Conservation (phyloP, 1,139 yeast species). For the Debaryomyces fabryi region DNA sequence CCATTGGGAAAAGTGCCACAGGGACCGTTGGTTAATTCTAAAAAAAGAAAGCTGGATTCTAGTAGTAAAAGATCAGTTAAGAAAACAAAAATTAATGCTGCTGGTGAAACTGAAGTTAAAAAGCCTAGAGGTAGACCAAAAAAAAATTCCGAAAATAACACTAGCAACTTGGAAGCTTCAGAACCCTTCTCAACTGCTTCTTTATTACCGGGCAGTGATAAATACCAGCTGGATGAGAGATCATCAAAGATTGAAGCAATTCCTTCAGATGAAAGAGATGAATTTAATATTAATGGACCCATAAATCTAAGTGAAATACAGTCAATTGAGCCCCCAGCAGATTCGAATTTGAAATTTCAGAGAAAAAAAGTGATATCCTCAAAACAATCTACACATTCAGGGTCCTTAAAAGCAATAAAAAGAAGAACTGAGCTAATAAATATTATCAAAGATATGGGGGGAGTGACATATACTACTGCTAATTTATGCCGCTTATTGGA, state of each 20-base stretch:
- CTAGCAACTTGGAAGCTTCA: background rate
- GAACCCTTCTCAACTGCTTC: background rate
- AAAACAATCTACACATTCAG: slow-evolving; percentile 5
- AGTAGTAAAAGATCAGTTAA: slow-evolving; percentile 11
- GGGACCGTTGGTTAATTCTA: slow-evolving; percentile 22
- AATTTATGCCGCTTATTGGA: slow-evolving; percentile 42
- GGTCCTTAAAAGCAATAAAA: slow-evolving; percentile 28
- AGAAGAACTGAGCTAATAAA: slow-evolving; percentile 40
- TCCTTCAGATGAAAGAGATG: slow-evolving; percentile 3
- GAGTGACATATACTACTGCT: slow-evolving; percentile 42
- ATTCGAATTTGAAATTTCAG: slow-evolving; percentile 1
- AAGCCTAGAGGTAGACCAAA: slow-evolving; percentile 11
- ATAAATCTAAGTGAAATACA: slow-evolving; percentile 1
- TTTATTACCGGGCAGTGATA: background rate
- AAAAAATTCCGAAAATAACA: background rate
- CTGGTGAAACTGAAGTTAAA: slow-evolving; percentile 8
- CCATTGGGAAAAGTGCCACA: slow-evolving; percentile 31
- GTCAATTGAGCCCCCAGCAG: background rate
- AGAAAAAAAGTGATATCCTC: slow-evolving; percentile 6
- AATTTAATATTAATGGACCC: background rate
- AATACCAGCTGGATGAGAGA: background rate
- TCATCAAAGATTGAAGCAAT: background rate
- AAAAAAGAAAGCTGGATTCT: slow-evolving; percentile 20
- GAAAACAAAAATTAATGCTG: slow-evolving; percentile 8
- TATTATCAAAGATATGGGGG: slow-evolving; percentile 42